Conservation (phyloP, 805 yeast genomes). For the Wickerhamomyces ciferrii region DNA sequence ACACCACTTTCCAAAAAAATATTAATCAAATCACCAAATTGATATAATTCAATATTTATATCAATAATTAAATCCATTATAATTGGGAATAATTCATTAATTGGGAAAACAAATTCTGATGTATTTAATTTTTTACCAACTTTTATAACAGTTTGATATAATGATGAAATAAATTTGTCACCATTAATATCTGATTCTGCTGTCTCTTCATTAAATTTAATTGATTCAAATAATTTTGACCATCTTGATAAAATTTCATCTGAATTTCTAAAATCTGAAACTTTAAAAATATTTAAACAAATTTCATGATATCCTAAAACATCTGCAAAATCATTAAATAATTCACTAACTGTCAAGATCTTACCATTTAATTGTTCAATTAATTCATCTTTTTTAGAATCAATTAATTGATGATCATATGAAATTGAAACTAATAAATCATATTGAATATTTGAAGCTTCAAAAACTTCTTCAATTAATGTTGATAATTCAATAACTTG, state of each 20-base stretch:
- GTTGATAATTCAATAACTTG: constrained; percentile 67
- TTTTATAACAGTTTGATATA: constrained; percentile 23
- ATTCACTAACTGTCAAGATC: constrained; percentile 66
- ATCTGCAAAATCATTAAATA: constrained; percentile 82
- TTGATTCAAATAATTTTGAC: constrained; percentile 62
- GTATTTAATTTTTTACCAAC: constrained; percentile 62
- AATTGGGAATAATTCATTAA: constrained; percentile 62
- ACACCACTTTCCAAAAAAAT: constrained; percentile 62
- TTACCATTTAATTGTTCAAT: constrained; percentile 51
- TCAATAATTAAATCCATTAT: constrained; percentile 52
- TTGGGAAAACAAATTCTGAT: constrained; percentile 78
- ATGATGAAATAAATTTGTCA: constrained; percentile 1
- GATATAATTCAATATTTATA: constrained; percentile 25
- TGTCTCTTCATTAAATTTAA: constrained; percentile 16
- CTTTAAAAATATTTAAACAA: constrained; percentile 70
- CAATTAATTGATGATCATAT: constrained; percentile 44
- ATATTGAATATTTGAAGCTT: constrained; percentile 79
- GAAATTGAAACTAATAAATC: constrained; percentile 41
- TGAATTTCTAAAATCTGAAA: constrained; percentile 78
- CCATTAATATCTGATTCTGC: constrained; percentile 2
- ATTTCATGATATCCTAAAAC: constrained; percentile 85
- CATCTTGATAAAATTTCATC: constrained; percentile 82
- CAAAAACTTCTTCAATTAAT: constrained; percentile 72
- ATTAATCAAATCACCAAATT: constrained; percentile 52
- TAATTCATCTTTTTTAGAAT: constrained; percentile 45